phyloP scores from a whole-genome alignment of 371 early-diverging fungal species.

The Syncephalastrum sp. region DNA sequence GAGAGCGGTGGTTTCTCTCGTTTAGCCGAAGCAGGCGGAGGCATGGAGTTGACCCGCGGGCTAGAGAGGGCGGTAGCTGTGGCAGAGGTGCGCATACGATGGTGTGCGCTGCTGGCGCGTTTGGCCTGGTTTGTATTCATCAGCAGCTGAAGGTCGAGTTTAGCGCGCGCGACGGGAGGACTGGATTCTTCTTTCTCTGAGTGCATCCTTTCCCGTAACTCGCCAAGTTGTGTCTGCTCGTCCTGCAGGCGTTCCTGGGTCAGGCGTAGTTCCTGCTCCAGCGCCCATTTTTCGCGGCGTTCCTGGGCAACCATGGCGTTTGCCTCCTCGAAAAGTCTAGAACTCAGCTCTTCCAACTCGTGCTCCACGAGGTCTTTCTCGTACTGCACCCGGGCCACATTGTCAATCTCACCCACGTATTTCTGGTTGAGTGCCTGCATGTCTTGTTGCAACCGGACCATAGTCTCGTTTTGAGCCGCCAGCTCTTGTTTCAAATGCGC shows the following conservation, averaged over 20 bases:
- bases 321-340: slow-evolving; percentile 78
- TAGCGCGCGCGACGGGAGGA: no score
- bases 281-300: slow-evolving; percentile 57
- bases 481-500: slow-evolving; percentile 12
- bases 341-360: slow-evolving; percentile 80
- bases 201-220: slow-evolving; percentile 50
- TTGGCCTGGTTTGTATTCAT: no score
- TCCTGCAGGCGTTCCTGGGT: slow-evolving; percentile 63
- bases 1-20: slow-evolving; percentile 23
- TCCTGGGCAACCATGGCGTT: slow-evolving; percentile 81
- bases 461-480: slow-evolving; percentile 7
- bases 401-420: slow-evolving; percentile 71
- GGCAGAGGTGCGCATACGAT: no score
- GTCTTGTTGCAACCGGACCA: slow-evolving; percentile 45
- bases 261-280: slow-evolving; percentile 48
- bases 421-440: slow-evolving; percentile 69
- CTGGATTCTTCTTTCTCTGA: no score
- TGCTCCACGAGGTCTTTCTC: slow-evolving; percentile 70
- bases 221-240: slow-evolving; percentile 74
- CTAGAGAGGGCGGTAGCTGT: no score
- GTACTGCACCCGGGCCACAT: slow-evolving; percentile 66
- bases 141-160: no score
- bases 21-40: slow-evolving; percentile 23
- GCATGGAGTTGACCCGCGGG: slow-evolving; percentile 20
- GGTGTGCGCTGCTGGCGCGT: no score